Percentiles rank a stretch among this genome's conserved stretches.
phyloP scores from a whole-genome alignment of 768 basidiomycete species.

The Trametes cinnabarina region DNA sequence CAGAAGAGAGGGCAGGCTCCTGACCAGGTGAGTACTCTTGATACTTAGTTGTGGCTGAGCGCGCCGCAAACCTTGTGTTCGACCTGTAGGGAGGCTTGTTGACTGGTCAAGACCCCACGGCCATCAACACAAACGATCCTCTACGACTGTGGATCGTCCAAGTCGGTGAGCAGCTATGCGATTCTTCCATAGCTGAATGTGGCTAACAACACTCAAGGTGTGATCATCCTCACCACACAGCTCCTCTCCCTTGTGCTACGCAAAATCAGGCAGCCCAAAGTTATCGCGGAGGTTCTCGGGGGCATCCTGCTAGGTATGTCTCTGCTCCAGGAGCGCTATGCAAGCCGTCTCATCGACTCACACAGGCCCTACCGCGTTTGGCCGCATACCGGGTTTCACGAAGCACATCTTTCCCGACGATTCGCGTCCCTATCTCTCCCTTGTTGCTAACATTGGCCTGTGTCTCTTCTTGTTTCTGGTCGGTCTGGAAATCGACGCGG shows the following conservation, averaged over 20 bases:
- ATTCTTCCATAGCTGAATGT: too few relatives aligned
- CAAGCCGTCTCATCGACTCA: not conserved
- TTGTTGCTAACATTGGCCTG: slow-evolving; percentile 87
- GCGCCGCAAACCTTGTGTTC: not conserved
- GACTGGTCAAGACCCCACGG: slow-evolving; percentile 69
- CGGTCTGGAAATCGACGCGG: slow-evolving; percentile 85
- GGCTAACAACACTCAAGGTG: slow-evolving; percentile 43
- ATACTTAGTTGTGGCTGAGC: not conserved
- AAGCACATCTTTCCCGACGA: slow-evolving; percentile 74
- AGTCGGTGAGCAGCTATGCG: slow-evolving; percentile 50
- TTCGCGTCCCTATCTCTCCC: slow-evolving; percentile 74
- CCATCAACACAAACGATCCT: slow-evolving; percentile 65
- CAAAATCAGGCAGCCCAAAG: slow-evolving; percentile 82
- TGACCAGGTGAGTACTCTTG: slow-evolving; percentile 5
- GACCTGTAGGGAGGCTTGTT: slow-evolving; percentile 65
- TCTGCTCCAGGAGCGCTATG: not conserved
- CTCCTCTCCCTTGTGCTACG: slow-evolving; percentile 67
- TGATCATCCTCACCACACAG: slow-evolving; percentile 82
- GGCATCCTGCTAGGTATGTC: slow-evolving; percentile 79
- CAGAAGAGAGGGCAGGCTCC: slow-evolving; percentile 1
- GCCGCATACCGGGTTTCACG: slow-evolving; percentile 88
- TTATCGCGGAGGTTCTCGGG: slow-evolving; percentile 81
- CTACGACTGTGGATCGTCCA: slow-evolving; percentile 76
- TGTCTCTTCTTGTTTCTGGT: slow-evolving; percentile 90
- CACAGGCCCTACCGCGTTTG: slow-evolving; percentile 53